These are phyloP conservation scores for Neopestalotiopsis rosae DNA, from an alignment of 2,329 filamentous ascomycete genomes.

Conservation along the genomic window DNA sequence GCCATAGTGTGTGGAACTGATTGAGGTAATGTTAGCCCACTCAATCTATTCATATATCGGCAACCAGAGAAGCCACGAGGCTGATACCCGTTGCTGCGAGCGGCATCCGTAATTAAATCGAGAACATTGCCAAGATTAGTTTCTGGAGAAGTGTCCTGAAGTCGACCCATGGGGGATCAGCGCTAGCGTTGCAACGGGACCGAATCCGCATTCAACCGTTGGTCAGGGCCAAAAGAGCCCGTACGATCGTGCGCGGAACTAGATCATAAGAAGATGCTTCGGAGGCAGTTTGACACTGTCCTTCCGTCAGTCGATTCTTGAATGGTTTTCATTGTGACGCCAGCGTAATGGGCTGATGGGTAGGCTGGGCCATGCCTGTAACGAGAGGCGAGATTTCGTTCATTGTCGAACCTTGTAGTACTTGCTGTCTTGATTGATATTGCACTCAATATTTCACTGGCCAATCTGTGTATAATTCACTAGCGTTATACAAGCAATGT, in stretches of 20 bases:
- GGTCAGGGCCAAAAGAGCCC: neutral
- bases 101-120: neutral
- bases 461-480: too few species aligned
- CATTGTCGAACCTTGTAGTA: too few species aligned
- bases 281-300: neutral
- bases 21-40: too few species aligned
- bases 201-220: neutral
- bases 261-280: neutral
- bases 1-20: too few species aligned
- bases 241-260: neutral
- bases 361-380: neutral
- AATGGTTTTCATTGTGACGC: neutral
- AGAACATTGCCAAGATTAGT: neutral
- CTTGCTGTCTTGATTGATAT: too few species aligned
- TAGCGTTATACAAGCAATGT: too few species aligned
- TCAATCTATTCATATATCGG: neutral
- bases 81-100: neutral
- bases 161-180: neutral
- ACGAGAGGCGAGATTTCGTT: neutral
- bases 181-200: neutral
- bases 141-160: neutral
- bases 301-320: slow-evolving; percentile 1
- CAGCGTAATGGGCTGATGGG: too few species aligned
- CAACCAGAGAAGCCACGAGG: neutral
- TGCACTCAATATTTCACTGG: too few species aligned